phyloP scores from a whole-genome alignment of 805 yeast genomes.

The Ogataea kodamae region DNA sequence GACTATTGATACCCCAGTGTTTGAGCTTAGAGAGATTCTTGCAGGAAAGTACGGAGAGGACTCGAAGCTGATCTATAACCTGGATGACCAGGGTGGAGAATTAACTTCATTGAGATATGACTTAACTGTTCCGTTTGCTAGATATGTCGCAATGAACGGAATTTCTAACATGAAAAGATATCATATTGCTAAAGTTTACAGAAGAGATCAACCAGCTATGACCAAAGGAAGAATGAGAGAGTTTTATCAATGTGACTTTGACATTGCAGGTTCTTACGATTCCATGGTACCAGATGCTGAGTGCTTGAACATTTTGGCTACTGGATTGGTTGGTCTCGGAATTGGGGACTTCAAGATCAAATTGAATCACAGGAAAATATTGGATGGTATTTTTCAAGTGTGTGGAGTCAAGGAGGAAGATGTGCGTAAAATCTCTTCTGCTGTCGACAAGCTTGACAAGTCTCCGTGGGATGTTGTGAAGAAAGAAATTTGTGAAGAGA shows the following conservation, averaged over 20 bases:
- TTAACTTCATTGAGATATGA: slow-evolving; percentile 93
- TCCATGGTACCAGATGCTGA: slow-evolving; percentile 97
- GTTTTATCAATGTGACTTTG: slow-evolving; percentile 98
- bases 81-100: slow-evolving; percentile 99
- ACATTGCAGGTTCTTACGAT: slow-evolving; percentile 90
- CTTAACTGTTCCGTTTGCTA: slow-evolving; percentile 96
- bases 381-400: slow-evolving; percentile 92
- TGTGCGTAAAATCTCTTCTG: slow-evolving; percentile 87
- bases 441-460: slow-evolving; percentile 95
- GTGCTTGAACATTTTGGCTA: slow-evolving; percentile 72
- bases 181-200: slow-evolving; percentile 96
- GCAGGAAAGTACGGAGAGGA: slow-evolving; percentile 99
- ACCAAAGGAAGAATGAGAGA: slow-evolving; percentile 99
- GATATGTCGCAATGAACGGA: slow-evolving; percentile 95
- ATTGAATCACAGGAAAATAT: slow-evolving; percentile 89
- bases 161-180: slow-evolving; percentile 86
- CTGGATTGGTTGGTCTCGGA: slow-evolving; percentile 81
- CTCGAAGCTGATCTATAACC: slow-evolving; percentile 89
- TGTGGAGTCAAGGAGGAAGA: slow-evolving; percentile 95
- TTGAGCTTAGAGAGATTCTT: slow-evolving; percentile 90
- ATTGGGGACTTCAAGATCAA: slow-evolving; percentile 87
- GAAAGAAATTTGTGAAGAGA: slow-evolving; percentile 88
- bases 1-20: slow-evolving; percentile 97
- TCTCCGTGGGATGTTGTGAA: slow-evolving; percentile 93
- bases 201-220: slow-evolving; percentile 99